Percentiles rank a stretch among this genome's conserved stretches.
phyloP scores from a whole-genome alignment of 768 basidiomycete genomes.

The Boletus barrowsii region DNA sequence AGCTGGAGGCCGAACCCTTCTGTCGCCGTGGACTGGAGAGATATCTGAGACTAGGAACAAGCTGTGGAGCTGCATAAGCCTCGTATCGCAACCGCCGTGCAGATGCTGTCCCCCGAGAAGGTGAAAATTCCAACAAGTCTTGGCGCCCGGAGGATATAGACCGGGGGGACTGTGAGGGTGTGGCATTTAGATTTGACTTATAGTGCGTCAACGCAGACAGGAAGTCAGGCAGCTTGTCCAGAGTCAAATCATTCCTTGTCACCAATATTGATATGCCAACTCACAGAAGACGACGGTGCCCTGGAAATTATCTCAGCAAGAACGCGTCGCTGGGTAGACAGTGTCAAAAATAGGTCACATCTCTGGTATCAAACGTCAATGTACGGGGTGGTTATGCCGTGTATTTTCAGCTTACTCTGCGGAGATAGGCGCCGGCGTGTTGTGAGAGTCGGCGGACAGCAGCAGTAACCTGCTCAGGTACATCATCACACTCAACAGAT shows the following conservation, averaged over 20 bases:
- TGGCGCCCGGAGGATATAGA: constrained; percentile 13
- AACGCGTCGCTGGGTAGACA: constrained; percentile 42
- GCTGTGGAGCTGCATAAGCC: constrained; percentile 64
- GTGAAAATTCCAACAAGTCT: constrained; percentile 13
- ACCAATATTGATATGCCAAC: constrained; percentile 17
- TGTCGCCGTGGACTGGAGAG: constrained; percentile 29
- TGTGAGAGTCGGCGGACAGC: constrained; percentile 44
- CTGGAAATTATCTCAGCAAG: constrained; percentile 47
- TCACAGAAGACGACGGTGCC: constrained; percentile 57
- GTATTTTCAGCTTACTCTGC: constrained; percentile 42
- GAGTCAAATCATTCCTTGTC: constrained; percentile 4
- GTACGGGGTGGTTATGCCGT: not conserved
- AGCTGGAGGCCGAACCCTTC: constrained; percentile 38
- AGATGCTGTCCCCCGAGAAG: constrained; percentile 30
- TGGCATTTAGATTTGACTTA: constrained; percentile 11
- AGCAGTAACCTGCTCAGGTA: constrained; percentile 45
- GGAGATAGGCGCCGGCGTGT: constrained; percentile 52
- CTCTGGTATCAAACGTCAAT: constrained; percentile 43
- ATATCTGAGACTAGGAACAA: constrained; percentile 43
- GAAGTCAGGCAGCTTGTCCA: constrained; percentile 68
- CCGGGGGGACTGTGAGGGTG: constrained; percentile 8
- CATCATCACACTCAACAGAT: constrained; percentile 52
- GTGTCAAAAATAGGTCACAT: constrained; percentile 62
- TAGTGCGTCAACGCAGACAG: constrained; percentile 46
- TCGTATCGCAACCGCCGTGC: constrained; percentile 59